phyloP scores from a whole-genome alignment of 1,284 basidiomycete genomes.

The Inonotus hispidus region DNA sequence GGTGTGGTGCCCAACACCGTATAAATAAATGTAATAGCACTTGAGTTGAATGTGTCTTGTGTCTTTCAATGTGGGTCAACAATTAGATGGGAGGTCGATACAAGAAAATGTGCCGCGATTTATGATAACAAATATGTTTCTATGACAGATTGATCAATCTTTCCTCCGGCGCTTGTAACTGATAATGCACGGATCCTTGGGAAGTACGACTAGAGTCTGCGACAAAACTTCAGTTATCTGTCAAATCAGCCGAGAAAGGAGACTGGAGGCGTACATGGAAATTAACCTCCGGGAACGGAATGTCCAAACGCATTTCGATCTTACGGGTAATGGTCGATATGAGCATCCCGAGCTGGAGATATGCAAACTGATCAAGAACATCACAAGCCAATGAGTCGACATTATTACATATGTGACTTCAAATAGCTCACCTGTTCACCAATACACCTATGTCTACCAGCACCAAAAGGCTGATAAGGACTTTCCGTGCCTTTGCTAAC shows the following conservation, averaged over 20 bases:
- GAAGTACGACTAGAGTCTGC: constrained; percentile 70
- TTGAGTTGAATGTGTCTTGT: too few species aligned
- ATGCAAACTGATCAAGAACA: too few species aligned
- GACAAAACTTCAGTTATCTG: neutral
- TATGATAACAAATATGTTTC: too few species aligned
- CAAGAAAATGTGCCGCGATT: too few species aligned
- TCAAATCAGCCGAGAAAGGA: neutral
- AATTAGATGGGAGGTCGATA: too few species aligned
- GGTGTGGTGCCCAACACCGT: too few species aligned
- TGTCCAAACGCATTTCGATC: constrained; percentile 68
- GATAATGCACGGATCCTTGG: constrained; percentile 45
- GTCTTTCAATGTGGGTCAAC: too few species aligned
- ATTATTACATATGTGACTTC: too few species aligned
- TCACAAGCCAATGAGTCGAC: too few species aligned
- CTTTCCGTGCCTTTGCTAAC: constrained; percentile 91
- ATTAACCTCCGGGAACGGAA: constrained; percentile 75
- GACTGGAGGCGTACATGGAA: constrained; percentile 56
- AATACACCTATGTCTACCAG: constrained; percentile 91
- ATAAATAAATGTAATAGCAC: too few species aligned
- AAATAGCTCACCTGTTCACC: constrained; percentile 75
- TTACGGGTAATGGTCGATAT: constrained; percentile 74
- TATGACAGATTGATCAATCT: too few species aligned
- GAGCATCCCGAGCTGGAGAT: constrained; percentile 87
- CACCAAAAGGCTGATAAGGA: constrained; percentile 94
- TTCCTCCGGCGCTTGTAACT: constrained; percentile 35